A percentile compares a stretch with the other conserved stretches of the same genome.
These are phyloP conservation scores for Tillandsia fasciculata DNA, from an alignment of 176 grass and related monocot genomes.

Conservation along the genomic window DNA sequence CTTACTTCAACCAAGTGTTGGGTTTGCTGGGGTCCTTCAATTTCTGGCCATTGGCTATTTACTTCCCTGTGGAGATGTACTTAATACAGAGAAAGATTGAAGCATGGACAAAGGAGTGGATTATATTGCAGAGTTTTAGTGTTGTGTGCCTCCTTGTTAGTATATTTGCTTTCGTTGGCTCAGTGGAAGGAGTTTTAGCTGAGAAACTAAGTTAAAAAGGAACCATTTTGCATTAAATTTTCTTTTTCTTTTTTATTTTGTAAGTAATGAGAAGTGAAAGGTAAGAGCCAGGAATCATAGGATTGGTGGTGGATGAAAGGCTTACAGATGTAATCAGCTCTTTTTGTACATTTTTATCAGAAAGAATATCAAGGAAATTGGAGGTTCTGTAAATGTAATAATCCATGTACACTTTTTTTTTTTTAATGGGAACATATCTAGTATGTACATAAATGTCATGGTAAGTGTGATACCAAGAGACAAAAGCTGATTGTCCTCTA, in stretches of 20 bases:
- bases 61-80: conserved; percentile 93
- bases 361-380: too few species aligned
- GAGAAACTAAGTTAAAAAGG: conserved; percentile 36
- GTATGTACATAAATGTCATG: too few species aligned
- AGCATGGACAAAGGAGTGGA: conserved; percentile 41
- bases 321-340: background rate
- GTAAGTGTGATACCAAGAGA: too few species aligned
- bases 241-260: too few species aligned
- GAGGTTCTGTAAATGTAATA: too few species aligned
- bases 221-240: background rate
- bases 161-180: conserved; percentile 59
- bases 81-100: conserved; percentile 51
- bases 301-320: background rate
- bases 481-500: too few species aligned
- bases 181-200: conserved; percentile 48
- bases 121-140: conserved; percentile 54
- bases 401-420: too few species aligned
- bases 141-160: conserved; percentile 41
- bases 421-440: too few species aligned
- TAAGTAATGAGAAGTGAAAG: background rate
- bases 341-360: background rate
- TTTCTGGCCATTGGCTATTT: conserved; percentile 76
- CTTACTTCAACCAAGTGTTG: conserved; percentile 81
- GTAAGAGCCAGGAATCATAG: too few species aligned
- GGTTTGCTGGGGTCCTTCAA: conserved; percentile 50